Conservation (phyloP, 345 rosid genomes). For the Hibiscus trionum region DNA sequence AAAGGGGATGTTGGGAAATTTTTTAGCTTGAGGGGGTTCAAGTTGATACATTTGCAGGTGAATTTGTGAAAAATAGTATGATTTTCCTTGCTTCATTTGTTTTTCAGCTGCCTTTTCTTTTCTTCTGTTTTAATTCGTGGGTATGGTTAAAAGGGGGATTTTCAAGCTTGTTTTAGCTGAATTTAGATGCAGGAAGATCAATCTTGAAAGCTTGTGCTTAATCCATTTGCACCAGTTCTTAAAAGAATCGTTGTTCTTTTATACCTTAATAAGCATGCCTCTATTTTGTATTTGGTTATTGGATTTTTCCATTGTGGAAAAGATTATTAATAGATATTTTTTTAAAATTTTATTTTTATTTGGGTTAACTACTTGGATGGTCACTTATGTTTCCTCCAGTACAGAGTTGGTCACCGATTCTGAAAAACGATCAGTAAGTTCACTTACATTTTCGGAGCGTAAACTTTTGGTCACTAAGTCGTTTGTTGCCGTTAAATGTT, state of each 20-base stretch:
- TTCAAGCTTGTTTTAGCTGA: neutral
- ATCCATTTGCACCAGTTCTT: neutral
- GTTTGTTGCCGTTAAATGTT: too few species aligned
- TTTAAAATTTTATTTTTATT: too few species aligned
- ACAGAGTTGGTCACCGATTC: too few species aligned
- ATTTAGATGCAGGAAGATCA: neutral
- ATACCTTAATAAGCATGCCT: neutral
- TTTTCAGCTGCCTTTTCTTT: neutral
- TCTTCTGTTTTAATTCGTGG: neutral
- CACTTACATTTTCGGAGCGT: too few species aligned
- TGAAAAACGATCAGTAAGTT: too few species aligned
- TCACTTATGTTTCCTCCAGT: too few species aligned
- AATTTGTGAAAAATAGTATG: neutral
- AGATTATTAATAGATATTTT: too few species aligned
- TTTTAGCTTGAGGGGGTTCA: neutral
- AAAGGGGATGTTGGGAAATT: neutral
- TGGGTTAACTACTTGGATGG: too few species aligned
- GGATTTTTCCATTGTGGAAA: too few species aligned
- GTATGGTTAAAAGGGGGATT: neutral
- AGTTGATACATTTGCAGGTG: constrained; percentile 1
- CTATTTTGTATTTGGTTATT: neutral
- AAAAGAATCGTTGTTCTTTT: neutral
- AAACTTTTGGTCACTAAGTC: too few species aligned
- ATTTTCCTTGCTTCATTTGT: neutral
- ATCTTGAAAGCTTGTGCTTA: neutral